Evolutionary conservation across 768 basidiomycete genomes (phyloP), one percentile per base, ranked within the genome.

Genomic region (Pluteus cervinus): DNA sequence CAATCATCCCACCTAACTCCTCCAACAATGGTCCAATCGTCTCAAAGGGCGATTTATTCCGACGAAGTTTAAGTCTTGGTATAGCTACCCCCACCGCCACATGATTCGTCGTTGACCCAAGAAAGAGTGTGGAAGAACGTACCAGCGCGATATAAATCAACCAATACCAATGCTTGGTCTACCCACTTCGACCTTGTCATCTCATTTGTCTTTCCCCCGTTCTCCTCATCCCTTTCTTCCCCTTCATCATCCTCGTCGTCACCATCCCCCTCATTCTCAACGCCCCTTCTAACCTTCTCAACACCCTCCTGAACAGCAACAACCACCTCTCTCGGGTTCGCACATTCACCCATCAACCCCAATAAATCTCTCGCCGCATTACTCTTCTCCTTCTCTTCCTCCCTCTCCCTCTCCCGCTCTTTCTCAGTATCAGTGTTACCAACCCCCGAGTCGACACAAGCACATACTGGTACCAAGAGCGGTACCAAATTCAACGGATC

Each of bases 401-500:
- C n/a, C n/a, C n/a, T n/a, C n/a, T n/a, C n/a, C n/a, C n/a, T n/a
- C n/a, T n/a, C n/a, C n/a, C n/a, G n/a, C n/a, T n/a, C n/a, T n/a
- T n/a, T n/a, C n/a, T n/a, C n/a, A n/a, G n/a, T n/a, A n/a, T n/a
- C n/a, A n/a, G n/a, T n/a, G n/a, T n/a, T n/a, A n/a, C n/a, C n/a
- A n/a, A n/a, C n/a, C n/a, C n/a, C n/a, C n/a, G n/a, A n/a, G n/a
- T n/a, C n/a, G n/a, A n/a, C n/a, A n/a, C n/a, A n/a, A n/a, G n/a
- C n/a, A n/a, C n/a, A n/a, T n/a, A 51, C 64, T n/a, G 54, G 52
- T 12, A 75, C 37, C 1, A 75, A 48, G 9, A 60, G 34, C 2
- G 71, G 65, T n/a, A 75, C 35, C 5, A 57, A 47, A 37, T 65
- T 56, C 39, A 76, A 51, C 2, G 71, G 62, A 51, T 73, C 70